Percentiles rank a stretch among this genome's conserved stretches.
Evolutionary conservation across 352 stramenopile species (phyloP).

Genomic region (Phytophthora crassamura): DNA sequence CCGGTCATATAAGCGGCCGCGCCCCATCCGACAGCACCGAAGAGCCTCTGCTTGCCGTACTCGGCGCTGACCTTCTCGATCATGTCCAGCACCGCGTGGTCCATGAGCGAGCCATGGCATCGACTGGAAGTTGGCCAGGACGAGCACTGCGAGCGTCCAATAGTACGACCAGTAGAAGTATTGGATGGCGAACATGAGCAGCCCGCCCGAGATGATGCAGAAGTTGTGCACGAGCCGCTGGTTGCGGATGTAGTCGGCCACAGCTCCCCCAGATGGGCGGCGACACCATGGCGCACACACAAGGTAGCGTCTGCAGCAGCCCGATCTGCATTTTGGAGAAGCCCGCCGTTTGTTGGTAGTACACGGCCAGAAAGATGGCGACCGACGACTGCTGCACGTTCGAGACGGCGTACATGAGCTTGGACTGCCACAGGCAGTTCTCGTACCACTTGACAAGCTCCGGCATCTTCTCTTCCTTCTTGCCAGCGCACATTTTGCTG

Average conservation of each 20-base stretch:
- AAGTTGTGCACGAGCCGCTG: slow-evolving; percentile 68
- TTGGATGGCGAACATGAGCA: slow-evolving; percentile 67
- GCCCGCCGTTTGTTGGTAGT: slow-evolving; percentile 60
- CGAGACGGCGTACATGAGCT: slow-evolving; percentile 77
- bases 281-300: slow-evolving; percentile 64
- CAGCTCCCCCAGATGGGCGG: slow-evolving; percentile 71
- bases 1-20: slow-evolving; percentile 60
- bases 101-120: slow-evolving; percentile 61
- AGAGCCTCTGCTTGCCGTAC: slow-evolving; percentile 82
- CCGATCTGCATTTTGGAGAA: slow-evolving; percentile 82
- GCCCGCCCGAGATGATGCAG: slow-evolving; percentile 56
- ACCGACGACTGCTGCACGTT: slow-evolving; percentile 64
- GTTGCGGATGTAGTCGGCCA: slow-evolving; percentile 64
- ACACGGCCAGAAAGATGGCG: slow-evolving; percentile 76
- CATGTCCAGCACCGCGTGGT: slow-evolving; percentile 72
- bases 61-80: slow-evolving; percentile 73
- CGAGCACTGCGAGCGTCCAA: slow-evolving; percentile 50
- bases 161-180: slow-evolving; percentile 55
- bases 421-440: slow-evolving; percentile 57
- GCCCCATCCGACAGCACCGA: slow-evolving; percentile 72
- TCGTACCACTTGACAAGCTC: slow-evolving; percentile 29
- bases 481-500: slow-evolving; percentile 12
- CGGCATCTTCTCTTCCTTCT: slow-evolving; percentile 10
- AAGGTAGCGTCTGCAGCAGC: slow-evolving; percentile 67
- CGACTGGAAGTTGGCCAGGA: slow-evolving; percentile 61